phyloP scores from a whole-genome alignment of 441 rosid genomes.

The Manihot esculenta region DNA sequence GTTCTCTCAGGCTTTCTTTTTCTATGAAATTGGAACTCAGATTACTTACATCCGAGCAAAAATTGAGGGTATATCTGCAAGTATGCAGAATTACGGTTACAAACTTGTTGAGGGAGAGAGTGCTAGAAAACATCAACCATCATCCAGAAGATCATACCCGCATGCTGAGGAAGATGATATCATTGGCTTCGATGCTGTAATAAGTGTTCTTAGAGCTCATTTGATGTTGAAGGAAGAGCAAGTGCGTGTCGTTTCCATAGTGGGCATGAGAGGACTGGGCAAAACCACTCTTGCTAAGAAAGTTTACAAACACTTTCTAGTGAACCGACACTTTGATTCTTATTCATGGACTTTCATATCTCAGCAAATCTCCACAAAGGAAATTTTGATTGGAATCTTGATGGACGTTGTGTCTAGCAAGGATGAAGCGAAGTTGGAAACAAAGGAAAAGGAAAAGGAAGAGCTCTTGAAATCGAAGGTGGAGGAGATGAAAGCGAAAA shows the following conservation, averaged over 20 bases:
- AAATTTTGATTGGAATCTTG: constrained; percentile 13
- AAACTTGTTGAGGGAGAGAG: background rate
- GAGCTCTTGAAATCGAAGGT: too few species aligned
- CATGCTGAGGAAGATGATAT: constrained; percentile 12
- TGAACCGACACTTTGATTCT: background rate
- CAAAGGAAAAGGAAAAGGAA: background rate
- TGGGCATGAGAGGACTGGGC: background rate
- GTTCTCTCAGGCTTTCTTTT: background rate
- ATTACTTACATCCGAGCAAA: background rate
- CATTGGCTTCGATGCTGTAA: constrained; percentile 11
- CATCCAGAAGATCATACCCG: background rate
- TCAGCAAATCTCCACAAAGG: constrained; percentile 23
- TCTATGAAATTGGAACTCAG: background rate
- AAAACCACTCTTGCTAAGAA: background rate
- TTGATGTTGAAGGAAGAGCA: background rate
- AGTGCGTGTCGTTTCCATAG: background rate
- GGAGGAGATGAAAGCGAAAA: too few species aligned
- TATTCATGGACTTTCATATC: constrained; percentile 18
- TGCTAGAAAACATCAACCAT: background rate
- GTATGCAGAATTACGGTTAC: background rate
- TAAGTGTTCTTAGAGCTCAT: background rate
- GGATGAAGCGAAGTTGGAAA: constrained; percentile 1
- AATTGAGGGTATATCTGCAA: background rate
- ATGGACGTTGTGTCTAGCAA: background rate
- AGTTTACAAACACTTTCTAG: background rate